Base-by-base conservation (phyloP, 2,329 filamentous ascomycete species). In the Chaetomium globosum region DNA sequence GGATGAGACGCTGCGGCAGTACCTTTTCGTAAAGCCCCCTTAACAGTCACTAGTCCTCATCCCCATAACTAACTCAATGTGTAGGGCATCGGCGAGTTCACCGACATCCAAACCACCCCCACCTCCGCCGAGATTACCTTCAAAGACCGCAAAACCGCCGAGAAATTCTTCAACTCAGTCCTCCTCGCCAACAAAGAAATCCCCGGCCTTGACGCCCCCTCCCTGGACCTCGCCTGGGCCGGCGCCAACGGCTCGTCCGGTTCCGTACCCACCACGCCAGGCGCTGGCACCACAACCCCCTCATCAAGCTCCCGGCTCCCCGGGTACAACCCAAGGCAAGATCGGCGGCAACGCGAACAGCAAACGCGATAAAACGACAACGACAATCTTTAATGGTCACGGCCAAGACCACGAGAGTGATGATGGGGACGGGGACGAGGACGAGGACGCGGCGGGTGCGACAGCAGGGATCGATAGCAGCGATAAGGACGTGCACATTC, bases 1-100 rank as follows among this genome's bases (percentile, higher is more conserved):
- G 72, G 88, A 93, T 69, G 90, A 93, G 76, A 81, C 82, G 31
- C 79, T 94, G 52, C 82, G 89, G 67, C 88, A 91, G 71, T 89
- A 89, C 75, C 83, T 94, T 26, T 80, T 92, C 68, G 87, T 89
- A 79, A 77, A 85, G 78, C 23, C 53, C 49, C 49, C 36, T 28
- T 43, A 26, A 1, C 12, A 31, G 19, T 28, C 36, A 3, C 26
- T 2, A 13, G 26, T 48, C 48, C 19, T 68, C 64, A 30, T 7
- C 39, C 16, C 16, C 39, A 61, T 61, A n/a, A 68, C 75, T 74
- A 73, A 78, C 67, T 67, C 63, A 63, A 66, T 21, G 5, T 2
- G 1, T 59, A 88, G 86, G 84, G 84, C 66, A 79, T 88, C 36
- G 87, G 86, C 60, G 87, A 89, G 65, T 88, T 87, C 69, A 82